Conservation (phyloP, 2,329 filamentous ascomycete genomes). For the Fusarium poae region DNA sequence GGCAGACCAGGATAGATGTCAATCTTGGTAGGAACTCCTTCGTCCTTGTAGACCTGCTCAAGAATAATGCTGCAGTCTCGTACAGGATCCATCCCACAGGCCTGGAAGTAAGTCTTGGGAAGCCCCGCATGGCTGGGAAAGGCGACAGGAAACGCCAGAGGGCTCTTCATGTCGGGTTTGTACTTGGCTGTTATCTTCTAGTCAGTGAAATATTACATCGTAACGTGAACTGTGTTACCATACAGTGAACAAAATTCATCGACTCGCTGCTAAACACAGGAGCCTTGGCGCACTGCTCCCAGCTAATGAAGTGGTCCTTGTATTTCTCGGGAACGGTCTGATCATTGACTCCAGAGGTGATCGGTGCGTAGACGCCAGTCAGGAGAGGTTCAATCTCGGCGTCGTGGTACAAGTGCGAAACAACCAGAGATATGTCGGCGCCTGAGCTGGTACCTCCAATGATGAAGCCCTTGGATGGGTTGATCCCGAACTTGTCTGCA, state of each 20-base stretch:
- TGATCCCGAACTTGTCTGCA: slow-evolving; percentile 41
- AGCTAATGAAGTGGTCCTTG: slow-evolving; percentile 48
- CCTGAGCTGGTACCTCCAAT: slow-evolving; percentile 50
- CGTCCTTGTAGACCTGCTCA: slow-evolving; percentile 50
- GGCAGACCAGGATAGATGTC: slow-evolving; percentile 51
- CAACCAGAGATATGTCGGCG: slow-evolving; percentile 47
- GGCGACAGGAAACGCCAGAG: slow-evolving; percentile 47
- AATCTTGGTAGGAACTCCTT: slow-evolving; percentile 45
- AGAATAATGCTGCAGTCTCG: slow-evolving; percentile 50
- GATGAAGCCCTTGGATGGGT: slow-evolving; percentile 40
- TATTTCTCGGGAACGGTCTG: slow-evolving; percentile 48
- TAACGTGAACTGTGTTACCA: not conserved
- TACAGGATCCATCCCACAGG: slow-evolving; percentile 50
- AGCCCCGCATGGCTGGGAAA: slow-evolving; percentile 38
- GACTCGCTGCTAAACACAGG: slow-evolving; percentile 45
- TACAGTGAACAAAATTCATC: slow-evolving; percentile 46
- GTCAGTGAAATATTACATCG: not conserved
- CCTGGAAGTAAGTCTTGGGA: slow-evolving; percentile 53
- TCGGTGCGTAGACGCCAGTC: slow-evolving; percentile 48
- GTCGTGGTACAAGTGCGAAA: slow-evolving; percentile 45
- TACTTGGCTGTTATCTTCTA: slow-evolving; percentile 41
- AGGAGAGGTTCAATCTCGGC: slow-evolving; percentile 38
- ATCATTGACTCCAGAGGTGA: slow-evolving; percentile 40
- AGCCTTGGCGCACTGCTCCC: slow-evolving; percentile 46
- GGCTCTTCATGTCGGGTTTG: slow-evolving; percentile 42